Evolutionary conservation across 495 filamentous ascomycete species (phyloP), one percentile per base, ranked within the genome.

Genomic region (Penicillium canescens): DNA sequence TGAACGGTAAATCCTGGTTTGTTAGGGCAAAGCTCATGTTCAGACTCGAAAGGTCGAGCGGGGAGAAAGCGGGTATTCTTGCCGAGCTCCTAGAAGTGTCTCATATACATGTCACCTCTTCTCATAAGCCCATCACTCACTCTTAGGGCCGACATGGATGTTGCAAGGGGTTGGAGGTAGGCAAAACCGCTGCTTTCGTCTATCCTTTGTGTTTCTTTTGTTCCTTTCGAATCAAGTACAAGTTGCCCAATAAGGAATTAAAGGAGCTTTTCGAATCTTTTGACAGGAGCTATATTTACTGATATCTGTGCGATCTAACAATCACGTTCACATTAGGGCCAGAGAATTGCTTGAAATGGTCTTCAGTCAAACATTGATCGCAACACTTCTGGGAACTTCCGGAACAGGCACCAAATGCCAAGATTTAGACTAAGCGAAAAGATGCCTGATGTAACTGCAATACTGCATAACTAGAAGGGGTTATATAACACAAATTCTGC

Each of bases 41-140:
- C n/a, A 48, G 34, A 24, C 40, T 42, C 40, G 40, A 42, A 26
- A 42, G 0, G 40, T 23, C 40, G 21, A 12, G 40, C 24, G 24
- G 46, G 13, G 34, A 26, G 46, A 48, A 26, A 38, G 6, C 14
- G 6, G 14, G 11, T 23, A 48, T 48, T 24, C 33, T 36, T 8
- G 46, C 36, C 38, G 33, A 48, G 20, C 33, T 48, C 36, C 20
- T 48, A 10, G 46, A 36, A 21, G 46, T 48, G 23, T 48, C 33
- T 38, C 33, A 48, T 14, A 9, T 38, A 20, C 24, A 34, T n/a
- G 43, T 16, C 43, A 46, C 43, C 7, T 46, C 43, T 34, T 33
- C 43, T 31, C 24, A 46, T 46, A 46, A 46, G 24, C 43, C 43
- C n/a, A 46, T 46, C 24, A 46, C 21, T 46, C 26, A 46, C 40